Evolutionary conservation across 768 basidiomycete species (phyloP).

Genomic region (Cystofilobasidium bisporidii): DNA sequence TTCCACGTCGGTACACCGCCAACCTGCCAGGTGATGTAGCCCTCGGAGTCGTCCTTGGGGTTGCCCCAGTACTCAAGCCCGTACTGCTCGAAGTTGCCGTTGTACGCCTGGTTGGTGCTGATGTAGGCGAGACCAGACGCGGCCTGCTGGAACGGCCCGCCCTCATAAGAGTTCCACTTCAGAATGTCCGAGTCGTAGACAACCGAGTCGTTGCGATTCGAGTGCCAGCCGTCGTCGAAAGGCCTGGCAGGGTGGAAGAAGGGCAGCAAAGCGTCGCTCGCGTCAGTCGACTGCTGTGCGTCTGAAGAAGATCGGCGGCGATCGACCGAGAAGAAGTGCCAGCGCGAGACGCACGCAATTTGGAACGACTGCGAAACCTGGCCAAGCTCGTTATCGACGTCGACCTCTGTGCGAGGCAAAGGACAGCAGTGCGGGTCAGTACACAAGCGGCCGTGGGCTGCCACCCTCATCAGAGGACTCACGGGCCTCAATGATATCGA

Average conservation of each 20-base stretch:
- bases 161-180: conserved; percentile 56
- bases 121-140: conserved; percentile 24
- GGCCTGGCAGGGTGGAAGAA: conserved; percentile 40
- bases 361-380: conserved; percentile 75
- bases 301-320: conserved; percentile 42
- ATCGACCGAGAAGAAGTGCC: neutral
- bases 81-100: conserved; percentile 53
- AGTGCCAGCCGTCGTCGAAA: conserved; percentile 60
- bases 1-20: conserved; percentile 62
- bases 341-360: conserved; percentile 32
- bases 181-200: conserved; percentile 51
- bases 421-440: conserved; percentile 44
- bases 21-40: conserved; percentile 76
- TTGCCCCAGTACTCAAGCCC: conserved; percentile 75
- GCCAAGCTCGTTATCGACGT: conserved; percentile 47
- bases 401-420: conserved; percentile 48
- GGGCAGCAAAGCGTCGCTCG: neutral
- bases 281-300: neutral
- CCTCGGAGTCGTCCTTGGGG: conserved; percentile 54
- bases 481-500: conserved; percentile 69
- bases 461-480: no score
- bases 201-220: conserved; percentile 49
- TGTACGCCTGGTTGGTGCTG: conserved; percentile 44
- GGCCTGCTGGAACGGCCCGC: conserved; percentile 40
- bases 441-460: neutral